A percentile compares a stretch with the other conserved stretches of the same genome.
phyloP scores from a whole-genome alignment of 371 early-diverging fungal species.

The Circinella minor region DNA sequence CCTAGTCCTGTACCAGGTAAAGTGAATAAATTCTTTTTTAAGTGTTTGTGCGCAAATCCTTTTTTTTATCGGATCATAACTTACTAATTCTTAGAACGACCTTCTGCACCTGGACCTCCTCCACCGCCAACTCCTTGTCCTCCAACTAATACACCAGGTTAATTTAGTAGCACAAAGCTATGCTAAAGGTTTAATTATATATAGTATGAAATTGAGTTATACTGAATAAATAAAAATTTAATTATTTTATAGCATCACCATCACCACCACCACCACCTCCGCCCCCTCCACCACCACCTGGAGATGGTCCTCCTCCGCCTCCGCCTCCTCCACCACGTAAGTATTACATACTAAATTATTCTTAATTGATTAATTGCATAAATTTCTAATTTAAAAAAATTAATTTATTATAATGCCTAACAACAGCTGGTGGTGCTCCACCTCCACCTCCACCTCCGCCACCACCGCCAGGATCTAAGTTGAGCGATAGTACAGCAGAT shows the following conservation, averaged over 20 bases:
- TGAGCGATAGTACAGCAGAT: neutral
- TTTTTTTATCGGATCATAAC: neutral
- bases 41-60: neutral
- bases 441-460: constrained; percentile 5
- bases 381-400: too few relatives aligned
- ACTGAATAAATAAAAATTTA: neutral
- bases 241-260: constrained; percentile 6
- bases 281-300: constrained; percentile 11
- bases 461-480: constrained; percentile 5
- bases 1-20: constrained; percentile 19
- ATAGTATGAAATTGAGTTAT: too few relatives aligned
- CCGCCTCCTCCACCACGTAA: constrained; percentile 8
- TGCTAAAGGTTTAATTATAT: neutral
- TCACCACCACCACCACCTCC: constrained; percentile 14
- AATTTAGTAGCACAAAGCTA: neutral
- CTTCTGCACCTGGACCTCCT: constrained; percentile 6
- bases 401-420: neutral
- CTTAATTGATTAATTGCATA: too few relatives aligned
- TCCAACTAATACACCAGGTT: constrained; percentile 18
- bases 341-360: neutral
- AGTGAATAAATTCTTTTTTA: neutral
- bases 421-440: neutral
- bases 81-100: constrained; percentile 5
- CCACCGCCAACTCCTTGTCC: constrained; percentile 13
- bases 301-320: constrained; percentile 5